Conservation (phyloP, 495 filamentous ascomycete species). For the Neurospora sp. region DNA sequence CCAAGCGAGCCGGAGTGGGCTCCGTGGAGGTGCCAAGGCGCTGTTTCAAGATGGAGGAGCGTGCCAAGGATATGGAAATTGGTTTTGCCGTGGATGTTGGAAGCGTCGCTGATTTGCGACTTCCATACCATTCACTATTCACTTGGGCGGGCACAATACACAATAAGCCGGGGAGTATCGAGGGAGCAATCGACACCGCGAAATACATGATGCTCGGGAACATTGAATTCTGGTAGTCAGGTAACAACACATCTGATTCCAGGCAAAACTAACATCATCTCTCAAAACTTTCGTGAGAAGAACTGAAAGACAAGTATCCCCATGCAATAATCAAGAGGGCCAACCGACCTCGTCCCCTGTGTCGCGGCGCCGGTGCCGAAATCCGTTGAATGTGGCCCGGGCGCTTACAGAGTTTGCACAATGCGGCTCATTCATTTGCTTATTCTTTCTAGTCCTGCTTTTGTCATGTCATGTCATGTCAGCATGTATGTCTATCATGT, state of each 20-base stretch:
- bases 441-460: not conserved
- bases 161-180: not conserved
- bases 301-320: too few relatives aligned
- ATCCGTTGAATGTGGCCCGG: not conserved
- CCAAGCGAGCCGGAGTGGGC: not conserved
- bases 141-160: too few relatives aligned
- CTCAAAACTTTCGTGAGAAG: too few relatives aligned
- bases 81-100: too few relatives aligned
- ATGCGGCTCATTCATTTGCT: not conserved
- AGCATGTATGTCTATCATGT: too few relatives aligned
- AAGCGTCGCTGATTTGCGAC: not conserved
- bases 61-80: not conserved
- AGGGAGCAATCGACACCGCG: not conserved
- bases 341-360: not conserved
- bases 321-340: too few relatives aligned
- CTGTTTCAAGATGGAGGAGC: not conserved
- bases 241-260: not conserved
- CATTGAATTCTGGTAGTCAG: too few relatives aligned
- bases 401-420: not conserved
- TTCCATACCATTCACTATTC: not conserved
- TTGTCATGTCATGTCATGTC: not conserved
- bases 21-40: not conserved
- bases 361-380: not conserved
- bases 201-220: not conserved
- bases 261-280: too few relatives aligned